phyloP scores from a whole-genome alignment of 495 filamentous ascomycete genomes.

The Lasiosphaeris hirsuta region DNA sequence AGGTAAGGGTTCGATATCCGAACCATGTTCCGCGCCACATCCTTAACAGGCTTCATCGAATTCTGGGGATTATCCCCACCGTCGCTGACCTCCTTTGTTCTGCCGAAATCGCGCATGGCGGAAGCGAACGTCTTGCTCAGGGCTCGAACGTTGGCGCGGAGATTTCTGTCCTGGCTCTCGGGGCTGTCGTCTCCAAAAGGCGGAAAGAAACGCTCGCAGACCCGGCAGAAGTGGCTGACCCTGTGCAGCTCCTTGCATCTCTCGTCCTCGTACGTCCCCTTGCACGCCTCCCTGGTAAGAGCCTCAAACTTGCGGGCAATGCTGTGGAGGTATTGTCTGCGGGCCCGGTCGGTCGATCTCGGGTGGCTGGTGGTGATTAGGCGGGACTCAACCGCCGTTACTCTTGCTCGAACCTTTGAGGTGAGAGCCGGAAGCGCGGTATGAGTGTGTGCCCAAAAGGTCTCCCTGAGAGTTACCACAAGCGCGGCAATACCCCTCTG shows the following conservation, averaged over 20 bases:
- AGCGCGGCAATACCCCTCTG: not conserved
- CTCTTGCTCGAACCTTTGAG: not conserved
- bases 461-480: not conserved
- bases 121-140: not conserved
- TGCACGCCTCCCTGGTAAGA: conserved; percentile 1
- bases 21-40: not conserved
- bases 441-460: not conserved
- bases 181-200: not conserved
- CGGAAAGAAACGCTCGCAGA: not conserved
- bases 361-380: not conserved
- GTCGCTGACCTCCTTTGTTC: not conserved
- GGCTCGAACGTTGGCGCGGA: not conserved
- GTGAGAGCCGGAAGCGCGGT: not conserved
- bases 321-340: not conserved
- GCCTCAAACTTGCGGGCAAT: not conserved
- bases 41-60: not conserved
- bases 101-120: not conserved
- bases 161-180: not conserved
- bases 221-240: not conserved
- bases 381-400: not conserved
- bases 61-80: no score
- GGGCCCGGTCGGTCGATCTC: not conserved
- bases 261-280: not conserved
- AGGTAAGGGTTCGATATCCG: no score
- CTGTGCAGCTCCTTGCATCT: not conserved